Evolutionary conservation across 371 early-diverging fungal genomes (phyloP), one percentile per base, ranked within the genome.

Genomic region (Mucor racemosus): DNA sequence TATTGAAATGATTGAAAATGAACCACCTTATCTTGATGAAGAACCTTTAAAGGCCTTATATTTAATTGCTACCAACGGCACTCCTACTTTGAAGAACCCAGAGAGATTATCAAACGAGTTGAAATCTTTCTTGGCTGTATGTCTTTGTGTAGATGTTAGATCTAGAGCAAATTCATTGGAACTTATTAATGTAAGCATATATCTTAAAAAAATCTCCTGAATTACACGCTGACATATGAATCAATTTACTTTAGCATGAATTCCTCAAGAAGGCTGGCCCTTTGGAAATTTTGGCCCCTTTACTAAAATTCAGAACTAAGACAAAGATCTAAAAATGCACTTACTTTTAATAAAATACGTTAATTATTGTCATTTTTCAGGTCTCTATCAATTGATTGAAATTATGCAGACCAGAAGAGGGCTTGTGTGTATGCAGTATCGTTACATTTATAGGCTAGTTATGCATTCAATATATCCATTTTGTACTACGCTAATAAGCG

Each of bases 1-100:
- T 1, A 98, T 98, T 72, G 98, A 99, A 81, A 95, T 99, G 95
- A 89, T 97, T 69, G 97, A 98, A 76, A 94, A 95, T 59, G 97
- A 96, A 79, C 98, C 98, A 33, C 99, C 99, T 40, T 99, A 98
- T 75, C 78, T 97, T 73, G 94, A 97, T 62, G 98, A 96, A 77
- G 94, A 96, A 68, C 94, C 96, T 17, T 80, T 97, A 59, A 94
- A 94, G 83, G 98, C 98, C 1, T 83, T 98, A 39, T 97, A 97
- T 74, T 77, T 97, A 64, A 97, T 97, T 76, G 96, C 97, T 10
- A 98, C 98, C 36, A 96, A 97, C 73, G 99, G 99, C 41, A 99
- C 97, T 1, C 99, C 99, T 3, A 91, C 93, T 7, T 79, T 99
- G 34, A 94, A 95, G 81, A 74, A 87, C 53, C 97, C 99, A 13